phyloP scores from a whole-genome alignment of 257 asterid species.

The Lycium ferocissimum region DNA sequence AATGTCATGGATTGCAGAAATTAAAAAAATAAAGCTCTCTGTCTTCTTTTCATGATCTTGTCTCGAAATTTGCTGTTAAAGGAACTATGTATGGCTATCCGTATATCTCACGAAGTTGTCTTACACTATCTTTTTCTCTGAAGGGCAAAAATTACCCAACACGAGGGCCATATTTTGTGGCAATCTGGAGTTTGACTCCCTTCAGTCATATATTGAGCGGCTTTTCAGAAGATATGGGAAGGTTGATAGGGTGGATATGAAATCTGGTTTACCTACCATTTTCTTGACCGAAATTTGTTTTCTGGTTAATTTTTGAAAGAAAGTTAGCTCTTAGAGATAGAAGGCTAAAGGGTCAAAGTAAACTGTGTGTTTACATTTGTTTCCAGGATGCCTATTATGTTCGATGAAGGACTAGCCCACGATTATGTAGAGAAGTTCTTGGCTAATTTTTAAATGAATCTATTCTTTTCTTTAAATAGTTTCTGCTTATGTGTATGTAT shows the following conservation, averaged over 20 bases:
- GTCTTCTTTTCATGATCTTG: not conserved
- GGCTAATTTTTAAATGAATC: not conserved
- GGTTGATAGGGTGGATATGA: constrained; percentile 93
- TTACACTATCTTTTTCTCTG: constrained; percentile 32
- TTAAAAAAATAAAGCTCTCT: not conserved
- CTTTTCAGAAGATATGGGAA: constrained; percentile 88
- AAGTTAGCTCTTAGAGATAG: not conserved
- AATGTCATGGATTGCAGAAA: not conserved
- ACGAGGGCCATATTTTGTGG: constrained; percentile 92
- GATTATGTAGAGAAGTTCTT: not conserved
- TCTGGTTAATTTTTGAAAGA: not conserved
- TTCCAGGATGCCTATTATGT: constrained; percentile 8
- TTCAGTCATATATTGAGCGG: constrained; percentile 82
- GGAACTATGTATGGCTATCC: constrained; percentile 1
- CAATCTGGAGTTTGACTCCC: constrained; percentile 88
- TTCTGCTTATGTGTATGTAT: not conserved
- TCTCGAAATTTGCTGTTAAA: not conserved
- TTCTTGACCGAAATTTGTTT: constrained; percentile 21
- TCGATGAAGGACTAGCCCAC: constrained; percentile 5
- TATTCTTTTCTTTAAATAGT: not conserved
- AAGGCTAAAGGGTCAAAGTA: not conserved
- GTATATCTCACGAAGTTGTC: not conserved
- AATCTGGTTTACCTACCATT: constrained; percentile 66
- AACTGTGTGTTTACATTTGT: constrained; percentile 25
- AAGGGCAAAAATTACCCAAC: constrained; percentile 40